Evolutionary conservation across 2,329 filamentous ascomycete genomes (phyloP).

Genomic region (Penicillium freii): DNA sequence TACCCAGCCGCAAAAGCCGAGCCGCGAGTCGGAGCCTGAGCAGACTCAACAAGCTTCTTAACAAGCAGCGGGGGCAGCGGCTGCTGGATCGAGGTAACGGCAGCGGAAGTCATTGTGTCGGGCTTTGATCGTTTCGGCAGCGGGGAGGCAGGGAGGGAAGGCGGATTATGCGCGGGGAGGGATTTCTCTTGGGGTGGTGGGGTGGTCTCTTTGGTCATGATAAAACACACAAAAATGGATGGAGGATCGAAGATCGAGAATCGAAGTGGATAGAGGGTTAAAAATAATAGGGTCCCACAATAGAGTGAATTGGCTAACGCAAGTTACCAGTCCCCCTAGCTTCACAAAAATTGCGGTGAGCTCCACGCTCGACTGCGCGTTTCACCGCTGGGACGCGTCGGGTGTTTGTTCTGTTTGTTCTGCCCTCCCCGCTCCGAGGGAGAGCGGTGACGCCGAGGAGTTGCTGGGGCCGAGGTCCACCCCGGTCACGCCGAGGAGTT

Average conservation of each 20-base stretch:
- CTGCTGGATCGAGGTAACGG: conserved; percentile 41
- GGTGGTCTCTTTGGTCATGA: conserved; percentile 46
- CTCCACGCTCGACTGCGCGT: conserved; percentile 17
- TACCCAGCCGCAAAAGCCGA: conserved; percentile 90
- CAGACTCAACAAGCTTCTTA: conserved; percentile 80
- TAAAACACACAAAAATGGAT: conserved; percentile 15
- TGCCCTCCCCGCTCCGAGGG: conserved; percentile 2
- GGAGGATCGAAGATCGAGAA: not conserved
- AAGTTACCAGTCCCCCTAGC: conserved; percentile 5
- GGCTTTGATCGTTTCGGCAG: conserved; percentile 78
- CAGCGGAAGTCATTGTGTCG: conserved; percentile 34
- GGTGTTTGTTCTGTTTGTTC: conserved; percentile 21
- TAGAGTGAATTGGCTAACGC: not conserved
- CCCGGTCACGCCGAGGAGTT: not conserved
- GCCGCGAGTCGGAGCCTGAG: conserved; percentile 80
- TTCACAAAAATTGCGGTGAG: conserved; percentile 24
- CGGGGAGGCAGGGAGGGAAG: conserved; percentile 67
- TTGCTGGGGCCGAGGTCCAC: conserved; percentile 13
- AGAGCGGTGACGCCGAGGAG: conserved; percentile 9
- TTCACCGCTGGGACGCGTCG: conserved; percentile 26
- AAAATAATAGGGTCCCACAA: not conserved
- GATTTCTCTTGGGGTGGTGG: conserved; percentile 32
- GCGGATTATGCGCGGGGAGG: conserved; percentile 44
- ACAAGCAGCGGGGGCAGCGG: conserved; percentile 67
- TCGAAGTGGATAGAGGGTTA: not conserved